Evolutionary conservation across 768 basidiomycete species (phyloP).

Genomic region (Lactarius sp.): DNA sequence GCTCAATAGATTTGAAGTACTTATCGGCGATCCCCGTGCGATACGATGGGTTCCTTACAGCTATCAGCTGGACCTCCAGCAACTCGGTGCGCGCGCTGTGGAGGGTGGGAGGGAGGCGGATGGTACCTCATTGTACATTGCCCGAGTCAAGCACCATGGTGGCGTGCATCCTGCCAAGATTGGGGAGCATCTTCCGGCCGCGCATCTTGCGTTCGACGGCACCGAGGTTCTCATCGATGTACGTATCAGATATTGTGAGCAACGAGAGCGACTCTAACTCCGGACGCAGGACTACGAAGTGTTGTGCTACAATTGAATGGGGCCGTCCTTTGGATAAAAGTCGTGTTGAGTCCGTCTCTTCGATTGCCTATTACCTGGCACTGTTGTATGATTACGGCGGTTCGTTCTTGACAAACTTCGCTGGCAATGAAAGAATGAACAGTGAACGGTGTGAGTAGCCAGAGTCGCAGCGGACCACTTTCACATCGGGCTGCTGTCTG

Average conservation of each 20-base stretch:
- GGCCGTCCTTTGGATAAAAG: background rate
- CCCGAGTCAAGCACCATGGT: conserved; percentile 49
- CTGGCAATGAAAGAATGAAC: background rate
- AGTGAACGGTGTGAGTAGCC: background rate
- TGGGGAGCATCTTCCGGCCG: conserved; percentile 48
- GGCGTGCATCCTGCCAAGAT: conserved; percentile 62
- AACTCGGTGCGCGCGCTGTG: conserved; percentile 46
- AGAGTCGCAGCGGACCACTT: too few relatives aligned
- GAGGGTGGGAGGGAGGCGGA: too few relatives aligned
- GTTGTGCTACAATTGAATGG: conserved; percentile 34
- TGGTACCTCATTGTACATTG: conserved; percentile 57
- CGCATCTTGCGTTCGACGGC: conserved; percentile 46
- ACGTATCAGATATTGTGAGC: conserved; percentile 17
- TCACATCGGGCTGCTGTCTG: too few relatives aligned
- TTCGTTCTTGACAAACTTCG: background rate
- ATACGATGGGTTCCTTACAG: conserved; percentile 52
- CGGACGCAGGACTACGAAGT: conserved; percentile 38
- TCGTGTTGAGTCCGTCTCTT: too few relatives aligned
- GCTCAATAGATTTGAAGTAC: conserved; percentile 61
- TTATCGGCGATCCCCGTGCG: conserved; percentile 55
- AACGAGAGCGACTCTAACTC: background rate
- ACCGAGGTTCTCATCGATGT: conserved; percentile 52
- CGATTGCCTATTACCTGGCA: background rate
- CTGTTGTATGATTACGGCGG: conserved; percentile 1
- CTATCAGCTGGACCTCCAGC: conserved; percentile 42